A percentile compares a stretch with the other conserved stretches of the same genome.
phyloP scores from a whole-genome alignment of 2,329 filamentous ascomycete species.

The Pseudogymnoascus sp. region DNA sequence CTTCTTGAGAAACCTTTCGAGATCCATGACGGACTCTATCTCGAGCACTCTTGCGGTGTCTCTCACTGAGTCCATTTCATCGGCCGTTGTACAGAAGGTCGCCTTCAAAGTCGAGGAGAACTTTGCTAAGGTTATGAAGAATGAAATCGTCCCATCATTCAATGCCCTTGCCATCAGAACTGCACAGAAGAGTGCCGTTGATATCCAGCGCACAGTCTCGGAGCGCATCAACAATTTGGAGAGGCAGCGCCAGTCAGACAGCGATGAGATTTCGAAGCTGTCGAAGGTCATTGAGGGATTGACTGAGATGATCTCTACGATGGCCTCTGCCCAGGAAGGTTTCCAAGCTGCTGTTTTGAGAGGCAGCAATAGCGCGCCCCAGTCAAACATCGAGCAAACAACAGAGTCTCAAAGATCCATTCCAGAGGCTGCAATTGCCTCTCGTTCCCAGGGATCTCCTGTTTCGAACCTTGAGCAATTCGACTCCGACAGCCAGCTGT shows the following conservation, averaged over 20 bases:
- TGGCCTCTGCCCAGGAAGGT: slow-evolving; percentile 60
- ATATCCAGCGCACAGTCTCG: slow-evolving; percentile 53
- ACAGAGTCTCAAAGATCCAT: background rate
- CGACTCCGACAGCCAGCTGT: background rate
- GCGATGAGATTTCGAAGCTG: slow-evolving; percentile 65
- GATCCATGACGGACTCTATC: slow-evolving; percentile 2
- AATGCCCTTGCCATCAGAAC: slow-evolving; percentile 56
- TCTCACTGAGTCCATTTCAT: slow-evolving; percentile 50
- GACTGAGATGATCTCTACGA: slow-evolving; percentile 59
- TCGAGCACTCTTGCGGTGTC: background rate
- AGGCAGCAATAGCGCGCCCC: slow-evolving; percentile 40
- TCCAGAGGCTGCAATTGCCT: background rate
- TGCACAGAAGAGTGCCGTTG: slow-evolving; percentile 58
- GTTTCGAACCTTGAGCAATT: slow-evolving; percentile 1
- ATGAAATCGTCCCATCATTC: slow-evolving; percentile 58
- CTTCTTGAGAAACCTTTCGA: slow-evolving; percentile 41
- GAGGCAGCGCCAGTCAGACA: slow-evolving; percentile 27
- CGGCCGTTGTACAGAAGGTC: slow-evolving; percentile 61
- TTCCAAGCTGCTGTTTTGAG: slow-evolving; percentile 58
- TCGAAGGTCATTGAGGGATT: slow-evolving; percentile 57
- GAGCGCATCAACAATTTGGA: slow-evolving; percentile 17
- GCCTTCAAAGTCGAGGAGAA: slow-evolving; percentile 61
- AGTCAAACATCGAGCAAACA: slow-evolving; percentile 29
- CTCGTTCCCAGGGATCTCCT: background rate
- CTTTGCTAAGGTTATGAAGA: slow-evolving; percentile 52